Conservation (phyloP, 169 alveolate species). For the Plasmodium adleri region DNA sequence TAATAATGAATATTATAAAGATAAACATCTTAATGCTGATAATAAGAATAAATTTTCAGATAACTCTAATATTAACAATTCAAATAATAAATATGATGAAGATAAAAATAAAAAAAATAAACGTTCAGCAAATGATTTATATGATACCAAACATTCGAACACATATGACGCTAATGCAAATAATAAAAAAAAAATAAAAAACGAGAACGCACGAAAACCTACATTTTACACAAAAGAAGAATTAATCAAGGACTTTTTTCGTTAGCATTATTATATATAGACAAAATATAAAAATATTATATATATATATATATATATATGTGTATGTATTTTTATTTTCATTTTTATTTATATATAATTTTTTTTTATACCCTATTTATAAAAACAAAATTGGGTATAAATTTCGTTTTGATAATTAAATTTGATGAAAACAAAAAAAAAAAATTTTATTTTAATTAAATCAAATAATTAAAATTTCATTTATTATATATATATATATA, state of each 20-base stretch:
- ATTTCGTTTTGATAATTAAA: too few relatives aligned
- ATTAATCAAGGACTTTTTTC: conserved; percentile 1
- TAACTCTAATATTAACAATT: background rate
- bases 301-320: too few relatives aligned
- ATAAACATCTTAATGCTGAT: background rate
- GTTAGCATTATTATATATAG: too few relatives aligned
- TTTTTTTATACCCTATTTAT: too few relatives aligned
- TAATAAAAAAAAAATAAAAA: conserved; percentile 34
- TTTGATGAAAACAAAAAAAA: too few relatives aligned
- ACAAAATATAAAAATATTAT: too few relatives aligned
- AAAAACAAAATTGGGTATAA: too few relatives aligned
- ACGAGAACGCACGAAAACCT: conserved; percentile 8
- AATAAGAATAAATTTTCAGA: background rate
- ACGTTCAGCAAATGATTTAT: conserved; percentile 22
- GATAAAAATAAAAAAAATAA: conserved; percentile 27
- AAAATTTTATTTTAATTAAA: too few relatives aligned
- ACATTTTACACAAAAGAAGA: conserved; percentile 47
- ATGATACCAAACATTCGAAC: background rate
- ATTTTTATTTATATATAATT: too few relatives aligned
- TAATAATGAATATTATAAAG: background rate
- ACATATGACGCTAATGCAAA: conserved; percentile 8
- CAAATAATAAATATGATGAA: conserved; percentile 1
- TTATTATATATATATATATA: too few relatives aligned
- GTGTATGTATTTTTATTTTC: too few relatives aligned
- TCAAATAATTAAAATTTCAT: too few relatives aligned